Percentiles rank a stretch among this genome's conserved stretches.
These are phyloP conservation scores for Gamsiella multidivaricata DNA, from an alignment of 192 early-diverging fungal species.

Conservation along the genomic window DNA sequence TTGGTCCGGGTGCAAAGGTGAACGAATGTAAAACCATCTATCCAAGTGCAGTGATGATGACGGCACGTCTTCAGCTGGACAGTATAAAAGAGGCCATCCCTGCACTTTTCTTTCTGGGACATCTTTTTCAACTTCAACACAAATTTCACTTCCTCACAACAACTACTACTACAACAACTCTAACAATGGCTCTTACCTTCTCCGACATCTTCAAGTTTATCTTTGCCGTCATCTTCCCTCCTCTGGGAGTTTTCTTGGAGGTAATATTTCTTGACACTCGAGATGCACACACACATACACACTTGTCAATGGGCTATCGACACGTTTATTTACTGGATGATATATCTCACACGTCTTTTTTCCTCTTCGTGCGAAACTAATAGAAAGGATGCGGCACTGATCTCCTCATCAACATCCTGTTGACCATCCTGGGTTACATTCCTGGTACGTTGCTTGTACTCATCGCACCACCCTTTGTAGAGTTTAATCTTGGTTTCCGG, in stretches of 20 bases:
- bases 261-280: background rate
- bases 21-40: too few relatives aligned
- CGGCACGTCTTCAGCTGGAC: too few relatives aligned
- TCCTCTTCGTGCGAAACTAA: background rate
- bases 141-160: background rate
- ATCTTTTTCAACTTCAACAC: too few relatives aligned
- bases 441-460: constrained; percentile 61
- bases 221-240: constrained; percentile 61
- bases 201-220: constrained; percentile 62
- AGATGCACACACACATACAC: background rate
- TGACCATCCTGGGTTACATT: constrained; percentile 76
- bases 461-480: background rate
- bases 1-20: too few relatives aligned
- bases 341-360: background rate
- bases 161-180: background rate
- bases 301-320: background rate
- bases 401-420: constrained; percentile 73
- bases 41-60: too few relatives aligned
- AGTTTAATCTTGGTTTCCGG: too few relatives aligned
- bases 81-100: too few relatives aligned
- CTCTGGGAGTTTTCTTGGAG: constrained; percentile 63
- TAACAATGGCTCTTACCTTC: constrained; percentile 59
- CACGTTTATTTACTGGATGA: background rate
- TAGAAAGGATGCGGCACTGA: constrained; percentile 64
- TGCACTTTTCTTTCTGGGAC: background rate